Evolutionary conservation across 805 yeast species (phyloP), one percentile per base, ranked within the genome.

Genomic region (Saccharomycopsis sp.): DNA sequence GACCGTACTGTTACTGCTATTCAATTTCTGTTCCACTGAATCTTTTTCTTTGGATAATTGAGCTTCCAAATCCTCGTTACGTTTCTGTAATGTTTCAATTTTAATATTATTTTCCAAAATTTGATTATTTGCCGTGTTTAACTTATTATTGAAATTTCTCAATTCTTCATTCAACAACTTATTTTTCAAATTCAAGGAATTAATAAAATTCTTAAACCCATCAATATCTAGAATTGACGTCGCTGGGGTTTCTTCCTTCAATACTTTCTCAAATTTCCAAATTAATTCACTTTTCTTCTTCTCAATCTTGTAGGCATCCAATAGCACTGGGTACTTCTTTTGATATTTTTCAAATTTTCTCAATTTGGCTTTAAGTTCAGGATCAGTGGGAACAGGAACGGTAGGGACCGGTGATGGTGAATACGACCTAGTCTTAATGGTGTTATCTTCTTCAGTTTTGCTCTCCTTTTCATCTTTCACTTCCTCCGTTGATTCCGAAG

Each of bases 311-410:
- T 86, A 93, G 0, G 97, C 96, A 36, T 82, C 82, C 41, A 88
- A 70, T 13, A 90, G 66, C 35, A 78, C 65, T 0, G 98, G 98
- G 58, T 93, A 90, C 60, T 87, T 88, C 41, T 82, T 83, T 60
- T 90, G 97, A 60, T 89, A 90, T 59, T 87, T 88, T 45, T 72
- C 77, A 56, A 84, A 85, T 64, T 86, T 89, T 45, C 72, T 72
- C 60, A 88, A 62, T 55, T 81, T 83, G 4, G 78, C 63, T 48
- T 74, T 72, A 14, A 87, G 62, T 3, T 73, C 77, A 2, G 73
- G 71, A 0, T 4, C 34, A 13, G 48, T 86, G 77, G 29, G 45
- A 24, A 11, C 38, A 9, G 17, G 19, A 28, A 27, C 22, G 4
- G 44, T 27, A 4, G 45, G 37, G 6, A 44, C 22, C 3, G 43